phyloP scores from a whole-genome alignment of 345 rosid species.

The Citrus cavaleriei region DNA sequence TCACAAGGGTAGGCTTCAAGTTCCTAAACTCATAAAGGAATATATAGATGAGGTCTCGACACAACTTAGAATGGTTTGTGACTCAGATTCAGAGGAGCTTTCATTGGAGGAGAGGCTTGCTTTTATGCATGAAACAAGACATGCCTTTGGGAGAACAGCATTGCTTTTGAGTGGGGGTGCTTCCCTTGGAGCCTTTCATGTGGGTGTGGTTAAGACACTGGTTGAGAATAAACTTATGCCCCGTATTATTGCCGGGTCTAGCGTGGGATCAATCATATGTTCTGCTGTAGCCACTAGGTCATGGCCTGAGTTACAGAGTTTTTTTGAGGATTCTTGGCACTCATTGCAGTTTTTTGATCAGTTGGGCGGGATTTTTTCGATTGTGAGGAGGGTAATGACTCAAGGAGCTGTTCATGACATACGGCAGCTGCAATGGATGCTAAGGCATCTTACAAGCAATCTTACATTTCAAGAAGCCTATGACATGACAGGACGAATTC shows the following conservation, averaged over 20 bases:
- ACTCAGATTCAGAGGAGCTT: conserved; percentile 85
- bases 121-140: conserved; percentile 96
- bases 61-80: conserved; percentile 88
- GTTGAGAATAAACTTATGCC: conserved; percentile 93
- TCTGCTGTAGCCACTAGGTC: conserved; percentile 81
- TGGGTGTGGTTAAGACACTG: conserved; percentile 84
- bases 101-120: conserved; percentile 91
- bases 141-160: conserved; percentile 97
- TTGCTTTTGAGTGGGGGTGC: conserved; percentile 99
- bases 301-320: conserved; percentile 95
- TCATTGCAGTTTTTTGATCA: conserved; percentile 91
- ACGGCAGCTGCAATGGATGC: conserved; percentile 84
- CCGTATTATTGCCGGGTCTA: conserved; percentile 89
- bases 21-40: conserved; percentile 88
- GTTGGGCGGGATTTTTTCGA: conserved; percentile 79
- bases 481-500: conserved; percentile 91
- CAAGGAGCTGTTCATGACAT: conserved; percentile 94
- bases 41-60: conserved; percentile 91
- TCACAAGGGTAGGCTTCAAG: conserved; percentile 96
- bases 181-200: conserved; percentile 92
- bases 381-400: conserved; percentile 80
- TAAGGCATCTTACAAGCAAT: conserved; percentile 83
- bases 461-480: conserved; percentile 99
- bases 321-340: conserved; percentile 80
- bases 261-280: conserved; percentile 97